Conservation (phyloP, 179 eudicot genomes). For the Beta corolliflora region DNA sequence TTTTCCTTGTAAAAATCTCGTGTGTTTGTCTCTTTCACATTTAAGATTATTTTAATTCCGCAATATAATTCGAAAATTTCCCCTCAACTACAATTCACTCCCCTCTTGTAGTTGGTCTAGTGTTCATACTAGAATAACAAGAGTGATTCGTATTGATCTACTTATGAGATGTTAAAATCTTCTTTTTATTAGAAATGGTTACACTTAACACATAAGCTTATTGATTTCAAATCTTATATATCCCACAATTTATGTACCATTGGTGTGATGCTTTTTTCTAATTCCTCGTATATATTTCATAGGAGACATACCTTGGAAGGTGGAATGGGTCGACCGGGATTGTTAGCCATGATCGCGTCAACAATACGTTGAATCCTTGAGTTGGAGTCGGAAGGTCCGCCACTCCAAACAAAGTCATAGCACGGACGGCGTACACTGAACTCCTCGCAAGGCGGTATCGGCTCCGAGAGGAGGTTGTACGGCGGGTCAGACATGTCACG, state of each 20-base stretch:
- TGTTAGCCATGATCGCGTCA: slow-evolving; percentile 45
- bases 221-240: background rate
- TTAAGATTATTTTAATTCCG: too few species aligned
- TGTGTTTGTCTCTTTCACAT: too few species aligned
- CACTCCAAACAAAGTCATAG: slow-evolving; percentile 74
- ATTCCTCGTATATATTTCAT: too few species aligned
- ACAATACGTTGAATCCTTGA: slow-evolving; percentile 41
- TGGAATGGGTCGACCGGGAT: slow-evolving; percentile 68
- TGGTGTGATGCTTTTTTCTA: too few species aligned
- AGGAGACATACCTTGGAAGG: slow-evolving; percentile 41
- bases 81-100: too few species aligned
- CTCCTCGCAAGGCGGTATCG: slow-evolving; percentile 69
- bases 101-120: too few species aligned
- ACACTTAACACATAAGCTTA: background rate
- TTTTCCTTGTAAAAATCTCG: too few species aligned
- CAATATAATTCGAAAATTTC: too few species aligned
- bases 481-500: slow-evolving; percentile 42
- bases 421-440: slow-evolving; percentile 50
- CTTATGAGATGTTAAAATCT: too few species aligned
- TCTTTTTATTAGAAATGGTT: too few species aligned
- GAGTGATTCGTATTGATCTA: too few species aligned
- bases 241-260: background rate
- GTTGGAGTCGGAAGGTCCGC: slow-evolving; percentile 32
- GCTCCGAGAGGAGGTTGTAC: slow-evolving; percentile 32
- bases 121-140: too few species aligned